These are phyloP conservation scores for Candida sonorensis DNA, from an alignment of 805 yeast species.

Conservation along the genomic window DNA sequence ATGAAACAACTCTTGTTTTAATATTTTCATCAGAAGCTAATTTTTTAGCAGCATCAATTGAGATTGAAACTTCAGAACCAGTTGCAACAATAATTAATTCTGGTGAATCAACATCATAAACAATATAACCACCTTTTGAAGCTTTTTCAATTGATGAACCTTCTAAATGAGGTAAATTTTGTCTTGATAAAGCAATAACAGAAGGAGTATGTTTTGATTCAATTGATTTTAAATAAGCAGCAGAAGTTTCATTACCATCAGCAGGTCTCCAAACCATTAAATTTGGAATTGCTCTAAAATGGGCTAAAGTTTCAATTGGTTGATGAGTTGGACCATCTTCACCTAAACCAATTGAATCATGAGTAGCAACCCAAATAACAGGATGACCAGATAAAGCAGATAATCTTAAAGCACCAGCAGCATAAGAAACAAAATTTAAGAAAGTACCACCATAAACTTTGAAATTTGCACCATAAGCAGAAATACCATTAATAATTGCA, in stretches of 20 bases:
- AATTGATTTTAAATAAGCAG: constrained; percentile 67
- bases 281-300: constrained; percentile 81
- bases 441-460: constrained; percentile 96
- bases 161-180: constrained; percentile 85
- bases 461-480: constrained; percentile 82
- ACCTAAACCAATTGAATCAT: constrained; percentile 86
- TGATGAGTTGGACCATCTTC: constrained; percentile 94
- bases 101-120: constrained; percentile 50
- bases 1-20: constrained; percentile 77
- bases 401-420: constrained; percentile 82
- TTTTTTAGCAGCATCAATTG: constrained; percentile 75
- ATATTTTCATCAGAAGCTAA: constrained; percentile 59
- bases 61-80: constrained; percentile 88
- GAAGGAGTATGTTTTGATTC: constrained; percentile 61
- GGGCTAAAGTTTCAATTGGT: constrained; percentile 85
- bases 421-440: constrained; percentile 84
- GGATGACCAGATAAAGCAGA: constrained; percentile 81
- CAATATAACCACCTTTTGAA: constrained; percentile 87
- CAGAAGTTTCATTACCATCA: constrained; percentile 84
- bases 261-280: constrained; percentile 88
- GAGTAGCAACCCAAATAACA: constrained; percentile 82
- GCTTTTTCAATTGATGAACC: constrained; percentile 92
- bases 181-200: constrained; percentile 75
- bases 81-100: constrained; percentile 80
- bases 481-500: constrained; percentile 95